phyloP scores from a whole-genome alignment of 306 rosid species.

The Cyclanthera cordifolia region DNA sequence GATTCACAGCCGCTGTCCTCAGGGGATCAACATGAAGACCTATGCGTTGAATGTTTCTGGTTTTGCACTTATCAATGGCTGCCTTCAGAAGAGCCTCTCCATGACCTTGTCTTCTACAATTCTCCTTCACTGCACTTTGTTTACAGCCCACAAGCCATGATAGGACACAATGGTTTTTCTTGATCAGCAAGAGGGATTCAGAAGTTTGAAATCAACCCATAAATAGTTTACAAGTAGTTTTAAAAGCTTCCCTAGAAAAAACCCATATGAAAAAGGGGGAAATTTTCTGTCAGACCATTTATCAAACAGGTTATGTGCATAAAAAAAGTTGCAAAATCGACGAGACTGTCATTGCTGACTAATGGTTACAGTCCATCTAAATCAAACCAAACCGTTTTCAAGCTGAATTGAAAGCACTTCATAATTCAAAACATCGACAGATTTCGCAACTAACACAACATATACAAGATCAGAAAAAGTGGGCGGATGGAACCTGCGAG shows the following conservation, averaged over 20 bases:
- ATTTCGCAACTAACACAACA: background rate
- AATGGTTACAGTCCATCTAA: background rate
- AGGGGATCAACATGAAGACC: conserved; percentile 77
- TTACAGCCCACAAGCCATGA: background rate
- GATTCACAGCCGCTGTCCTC: conserved; percentile 54
- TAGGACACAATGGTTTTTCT: background rate
- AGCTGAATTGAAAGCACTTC: background rate
- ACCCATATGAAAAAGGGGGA: background rate
- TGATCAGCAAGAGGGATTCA: background rate
- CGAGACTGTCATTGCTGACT: background rate
- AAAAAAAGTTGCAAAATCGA: background rate
- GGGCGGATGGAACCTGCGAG: conserved; percentile 52
- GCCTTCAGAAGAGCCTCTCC: conserved; percentile 69
- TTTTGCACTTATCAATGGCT: conserved; percentile 60
- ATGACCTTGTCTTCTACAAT: conserved; percentile 59
- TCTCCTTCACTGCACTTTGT: conserved; percentile 52
- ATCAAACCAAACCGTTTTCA: background rate
- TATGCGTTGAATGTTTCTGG: conserved; percentile 52
- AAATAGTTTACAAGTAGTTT: background rate
- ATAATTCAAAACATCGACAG: background rate
- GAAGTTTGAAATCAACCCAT: background rate
- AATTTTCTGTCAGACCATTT: conserved; percentile 18
- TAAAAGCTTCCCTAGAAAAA: background rate
- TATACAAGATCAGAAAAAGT: background rate
- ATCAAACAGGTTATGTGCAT: conserved; percentile 37